A percentile compares a stretch with the other conserved stretches of the same genome.
Evolutionary conservation across 768 basidiomycete species (phyloP).

Genomic region (Rubroboletus pulcherrimus): DNA sequence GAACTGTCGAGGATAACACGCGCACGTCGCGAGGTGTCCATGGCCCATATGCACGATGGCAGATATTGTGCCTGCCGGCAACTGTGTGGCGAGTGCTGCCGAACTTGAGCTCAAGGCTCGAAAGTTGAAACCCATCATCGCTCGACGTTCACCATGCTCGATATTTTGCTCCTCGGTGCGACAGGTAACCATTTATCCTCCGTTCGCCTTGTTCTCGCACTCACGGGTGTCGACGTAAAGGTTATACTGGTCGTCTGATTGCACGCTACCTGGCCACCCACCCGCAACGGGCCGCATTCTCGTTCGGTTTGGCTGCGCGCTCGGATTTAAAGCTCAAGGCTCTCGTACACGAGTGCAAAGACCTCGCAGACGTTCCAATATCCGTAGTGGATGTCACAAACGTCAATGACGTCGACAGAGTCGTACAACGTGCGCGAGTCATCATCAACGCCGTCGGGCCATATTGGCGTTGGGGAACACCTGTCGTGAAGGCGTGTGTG

Average conservation of each 20-base stretch:
- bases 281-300: conserved; percentile 55
- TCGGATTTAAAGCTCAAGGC: conserved; percentile 57
- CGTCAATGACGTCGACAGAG: conserved; percentile 48
- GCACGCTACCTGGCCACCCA: conserved; percentile 64
- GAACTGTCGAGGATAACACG: conserved; percentile 5
- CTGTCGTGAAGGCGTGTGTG: conserved; percentile 78
- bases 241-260: conserved; percentile 69
- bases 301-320: conserved; percentile 66
- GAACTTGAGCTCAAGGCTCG: conserved; percentile 2
- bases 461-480: conserved; percentile 67
- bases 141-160: conserved; percentile 34
- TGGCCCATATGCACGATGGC: background rate
- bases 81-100: conserved; percentile 3
- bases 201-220: conserved; percentile 1
- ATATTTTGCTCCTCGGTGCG: conserved; percentile 70
- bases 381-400: conserved; percentile 61
- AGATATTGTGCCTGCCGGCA: background rate
- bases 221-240: conserved; percentile 29
- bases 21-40: conserved; percentile 11
- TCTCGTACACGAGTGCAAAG: conserved; percentile 43
- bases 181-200: conserved; percentile 38
- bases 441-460: conserved; percentile 80
- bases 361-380: conserved; percentile 40
- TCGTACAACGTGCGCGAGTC: conserved; percentile 56
- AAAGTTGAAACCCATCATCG: conserved; percentile 3